These are phyloP conservation scores for Drechslera avenae DNA, from an alignment of 2,329 filamentous ascomycete species.

Conservation along the genomic window DNA sequence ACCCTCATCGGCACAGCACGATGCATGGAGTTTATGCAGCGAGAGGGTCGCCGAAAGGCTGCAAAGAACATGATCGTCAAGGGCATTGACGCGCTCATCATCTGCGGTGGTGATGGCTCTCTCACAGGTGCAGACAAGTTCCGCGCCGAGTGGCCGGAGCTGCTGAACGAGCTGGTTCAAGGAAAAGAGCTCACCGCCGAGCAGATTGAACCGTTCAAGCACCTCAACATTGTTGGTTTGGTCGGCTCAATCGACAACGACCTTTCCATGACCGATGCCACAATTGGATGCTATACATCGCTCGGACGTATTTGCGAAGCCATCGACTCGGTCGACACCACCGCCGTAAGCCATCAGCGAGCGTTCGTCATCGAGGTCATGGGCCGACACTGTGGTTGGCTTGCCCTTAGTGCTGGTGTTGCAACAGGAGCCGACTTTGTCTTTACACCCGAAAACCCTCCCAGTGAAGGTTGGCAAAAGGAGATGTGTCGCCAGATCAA, in stretches of 20 bases:
- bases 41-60: constrained; percentile 78
- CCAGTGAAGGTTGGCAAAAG: constrained; percentile 79
- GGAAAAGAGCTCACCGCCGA: constrained; percentile 71
- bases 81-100: constrained; percentile 93
- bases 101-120: constrained; percentile 90
- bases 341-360: constrained; percentile 89
- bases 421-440: constrained; percentile 95
- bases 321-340: constrained; percentile 96
- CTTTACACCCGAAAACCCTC: constrained; percentile 94
- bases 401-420: constrained; percentile 94
- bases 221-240: constrained; percentile 94
- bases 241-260: constrained; percentile 99
- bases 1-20: constrained; percentile 95
- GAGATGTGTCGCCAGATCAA: constrained; percentile 38
- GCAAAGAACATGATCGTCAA: constrained; percentile 93
- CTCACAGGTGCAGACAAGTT: constrained; percentile 95
- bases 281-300: constrained; percentile 95
- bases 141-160: constrained; percentile 85
- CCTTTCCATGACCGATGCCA: constrained; percentile 94
- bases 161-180: constrained; percentile 82
- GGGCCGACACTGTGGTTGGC: constrained; percentile 97
- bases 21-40: constrained; percentile 90
- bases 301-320: constrained; percentile 92
- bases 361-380: constrained; percentile 97
- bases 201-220: constrained; percentile 76